Base-by-base conservation (phyloP, 495 filamentous ascomycete species). In the Xylaria venustula region DNA sequence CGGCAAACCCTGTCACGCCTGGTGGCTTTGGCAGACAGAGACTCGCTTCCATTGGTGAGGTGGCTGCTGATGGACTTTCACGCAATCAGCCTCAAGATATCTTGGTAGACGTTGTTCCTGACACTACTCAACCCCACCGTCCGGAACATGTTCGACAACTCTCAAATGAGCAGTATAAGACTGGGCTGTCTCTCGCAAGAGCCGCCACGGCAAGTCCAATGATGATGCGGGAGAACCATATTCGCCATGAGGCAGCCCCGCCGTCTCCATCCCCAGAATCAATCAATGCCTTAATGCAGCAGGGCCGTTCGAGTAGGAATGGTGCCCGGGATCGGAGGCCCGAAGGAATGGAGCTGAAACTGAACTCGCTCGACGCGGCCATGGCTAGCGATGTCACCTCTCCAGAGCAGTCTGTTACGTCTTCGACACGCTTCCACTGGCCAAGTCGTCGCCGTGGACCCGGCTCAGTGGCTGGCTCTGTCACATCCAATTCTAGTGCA, bases 41-140 rank as follows among this genome's bases (percentile, higher is more conserved):
- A 37, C 80, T 96, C 19, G 88, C 93, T 12, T 94, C 93, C 0
- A 93, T 93, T 62, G 90, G 90, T 7, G 93, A 97, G 70, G 88
- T 88, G 42, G 76, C 80, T 22, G 54, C 23, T 9, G 66, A 80
- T 54, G 71, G 73, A 22, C 52, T 66, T 41, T 67, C 73, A 46
- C 73, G 74, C 19, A 68, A 74, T 11, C 52, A 70, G 1, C 59
- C 77, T 7, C 73, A 71, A 12, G 70, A 72, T 6, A 67, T 69
- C 45, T 70, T 67, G n/a, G 73, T 63, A 50, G 62, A 67, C 15
- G 36, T 37, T 34, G 48, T 48, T 20, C 64, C 62, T 8, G 60
- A 69, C 12, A 47, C 60, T 34, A 25, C 14, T 15, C 56, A 70
- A 23, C 34, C 47, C 22, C 57, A 53, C 2, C 64, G 63, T 17